These are phyloP conservation scores for Cubamyces lactineus DNA, from an alignment of 768 basidiomycete species.

Conservation along the genomic window DNA sequence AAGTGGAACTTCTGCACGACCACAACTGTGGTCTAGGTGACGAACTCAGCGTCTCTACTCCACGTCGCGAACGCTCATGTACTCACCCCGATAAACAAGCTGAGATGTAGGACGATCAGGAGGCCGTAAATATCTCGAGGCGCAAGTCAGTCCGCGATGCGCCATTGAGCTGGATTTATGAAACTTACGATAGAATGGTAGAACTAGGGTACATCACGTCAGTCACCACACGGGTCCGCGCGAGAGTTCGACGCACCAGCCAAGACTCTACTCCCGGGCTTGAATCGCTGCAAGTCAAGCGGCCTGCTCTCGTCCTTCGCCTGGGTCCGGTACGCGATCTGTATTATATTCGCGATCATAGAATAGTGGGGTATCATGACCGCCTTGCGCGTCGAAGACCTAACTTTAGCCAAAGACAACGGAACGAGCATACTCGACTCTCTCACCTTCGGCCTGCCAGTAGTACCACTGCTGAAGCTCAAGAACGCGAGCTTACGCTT, in stretches of 20 bases:
- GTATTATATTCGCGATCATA: slow-evolving; percentile 38
- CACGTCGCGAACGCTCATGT: not conserved
- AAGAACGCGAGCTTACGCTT: slow-evolving; percentile 73
- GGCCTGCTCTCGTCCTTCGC: slow-evolving; percentile 39
- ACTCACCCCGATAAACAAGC: slow-evolving; percentile 35
- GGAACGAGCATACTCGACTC: slow-evolving; percentile 32
- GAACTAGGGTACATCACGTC: slow-evolving; percentile 20
- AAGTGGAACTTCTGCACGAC: slow-evolving; percentile 40
- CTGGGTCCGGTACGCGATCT: slow-evolving; percentile 30
- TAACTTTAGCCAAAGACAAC: slow-evolving; percentile 43
- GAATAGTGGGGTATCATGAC: slow-evolving; percentile 46
- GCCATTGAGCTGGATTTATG: not conserved
- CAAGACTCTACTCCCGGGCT: slow-evolving; percentile 58
- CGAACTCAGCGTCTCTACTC: not conserved
- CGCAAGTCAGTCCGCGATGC: not conserved
- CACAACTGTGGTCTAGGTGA: slow-evolving; percentile 34
- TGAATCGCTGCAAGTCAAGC: slow-evolving; percentile 44
- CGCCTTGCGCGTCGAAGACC: slow-evolving; percentile 47
- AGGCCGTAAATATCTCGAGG: slow-evolving; percentile 49
- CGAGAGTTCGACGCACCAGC: slow-evolving; percentile 45
- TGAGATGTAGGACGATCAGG: slow-evolving; percentile 34
- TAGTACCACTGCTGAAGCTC: slow-evolving; percentile 78
- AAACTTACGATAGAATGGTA: slow-evolving; percentile 38
- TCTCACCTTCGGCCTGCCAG: slow-evolving; percentile 71
- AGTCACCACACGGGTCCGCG: not conserved